Conservation (phyloP, 2,329 filamentous ascomycete species). For the Aureobasidium sp. region DNA sequence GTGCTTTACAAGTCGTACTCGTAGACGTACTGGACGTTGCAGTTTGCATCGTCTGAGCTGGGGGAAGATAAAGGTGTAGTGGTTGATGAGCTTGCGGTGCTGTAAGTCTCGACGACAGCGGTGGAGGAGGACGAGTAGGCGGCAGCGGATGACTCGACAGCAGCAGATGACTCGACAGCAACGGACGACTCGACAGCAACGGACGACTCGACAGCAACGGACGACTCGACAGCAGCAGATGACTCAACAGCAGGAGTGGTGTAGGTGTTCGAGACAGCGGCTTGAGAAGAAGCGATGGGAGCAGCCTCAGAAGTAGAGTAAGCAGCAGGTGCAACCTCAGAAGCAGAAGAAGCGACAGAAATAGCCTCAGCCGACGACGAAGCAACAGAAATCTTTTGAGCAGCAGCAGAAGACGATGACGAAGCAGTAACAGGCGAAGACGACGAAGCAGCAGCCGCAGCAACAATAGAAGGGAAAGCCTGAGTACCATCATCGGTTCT, state of each 20-base stretch:
- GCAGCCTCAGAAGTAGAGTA: not conserved
- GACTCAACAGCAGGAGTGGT: not conserved
- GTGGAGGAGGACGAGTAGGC: not conserved
- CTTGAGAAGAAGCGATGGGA: not conserved
- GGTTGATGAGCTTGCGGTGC: not conserved
- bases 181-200: not conserved
- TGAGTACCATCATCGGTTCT: slow-evolving; percentile 19
- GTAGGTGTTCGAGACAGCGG: not conserved
- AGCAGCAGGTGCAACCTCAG: not conserved
- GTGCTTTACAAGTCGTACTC: slow-evolving; percentile 15
- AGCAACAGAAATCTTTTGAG: not conserved
- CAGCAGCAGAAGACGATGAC: slow-evolving; percentile 13
- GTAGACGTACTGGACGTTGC: slow-evolving; percentile 20
- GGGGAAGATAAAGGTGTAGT: not conserved
- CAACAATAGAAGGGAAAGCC: not conserved
- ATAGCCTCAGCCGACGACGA: slow-evolving; percentile 10
- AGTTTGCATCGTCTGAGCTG: slow-evolving; percentile 6
- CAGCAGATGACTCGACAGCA: not conserved
- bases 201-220: no score
- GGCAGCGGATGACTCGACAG: not conserved
- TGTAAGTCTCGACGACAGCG: not conserved
- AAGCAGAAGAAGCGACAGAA: slow-evolving; percentile 13
- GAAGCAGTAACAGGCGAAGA: slow-evolving; percentile 11
- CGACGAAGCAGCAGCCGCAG: slow-evolving; percentile 5
- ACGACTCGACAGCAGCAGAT: not conserved